Conservation (phyloP, 108 stramenopile species). For the Cyclostephanos tholiformis region DNA sequence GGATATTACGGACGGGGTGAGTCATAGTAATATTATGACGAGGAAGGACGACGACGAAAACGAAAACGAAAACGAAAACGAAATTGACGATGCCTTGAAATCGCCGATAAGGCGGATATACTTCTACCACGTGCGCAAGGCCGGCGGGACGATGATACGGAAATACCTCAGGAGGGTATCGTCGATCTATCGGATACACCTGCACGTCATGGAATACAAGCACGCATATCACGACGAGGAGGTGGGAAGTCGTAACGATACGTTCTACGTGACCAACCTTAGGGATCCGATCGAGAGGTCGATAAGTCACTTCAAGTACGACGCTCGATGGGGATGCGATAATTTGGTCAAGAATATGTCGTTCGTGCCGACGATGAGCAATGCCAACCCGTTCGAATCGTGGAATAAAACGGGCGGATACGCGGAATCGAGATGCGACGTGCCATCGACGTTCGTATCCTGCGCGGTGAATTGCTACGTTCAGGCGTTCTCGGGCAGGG, state of each 20-base stretch:
- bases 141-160: conserved; percentile 49
- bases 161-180: conserved; percentile 41
- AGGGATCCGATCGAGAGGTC: conserved; percentile 44
- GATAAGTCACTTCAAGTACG: conserved; percentile 51
- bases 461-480: conserved; percentile 50
- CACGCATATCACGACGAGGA: conserved; percentile 27
- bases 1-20: too few relatives aligned
- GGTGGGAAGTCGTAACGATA: conserved; percentile 28
- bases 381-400: conserved; percentile 26
- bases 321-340: conserved; percentile 41
- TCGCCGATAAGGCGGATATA: conserved; percentile 22
- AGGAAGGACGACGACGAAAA: background rate
- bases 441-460: conserved; percentile 25
- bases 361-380: conserved; percentile 30
- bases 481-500: conserved; percentile 35
- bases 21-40: too few relatives aligned
- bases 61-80: conserved; percentile 5
- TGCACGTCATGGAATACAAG: conserved; percentile 29
- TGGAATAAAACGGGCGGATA: conserved; percentile 43
- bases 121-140: conserved; percentile 52
- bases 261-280: conserved; percentile 42
- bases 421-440: conserved; percentile 16
- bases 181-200: conserved; percentile 9
- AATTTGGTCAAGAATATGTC: conserved; percentile 44
- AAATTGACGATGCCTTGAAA: background rate